phyloP scores from a whole-genome alignment of 805 yeast genomes.

The Zygoascus ofunaensis region DNA sequence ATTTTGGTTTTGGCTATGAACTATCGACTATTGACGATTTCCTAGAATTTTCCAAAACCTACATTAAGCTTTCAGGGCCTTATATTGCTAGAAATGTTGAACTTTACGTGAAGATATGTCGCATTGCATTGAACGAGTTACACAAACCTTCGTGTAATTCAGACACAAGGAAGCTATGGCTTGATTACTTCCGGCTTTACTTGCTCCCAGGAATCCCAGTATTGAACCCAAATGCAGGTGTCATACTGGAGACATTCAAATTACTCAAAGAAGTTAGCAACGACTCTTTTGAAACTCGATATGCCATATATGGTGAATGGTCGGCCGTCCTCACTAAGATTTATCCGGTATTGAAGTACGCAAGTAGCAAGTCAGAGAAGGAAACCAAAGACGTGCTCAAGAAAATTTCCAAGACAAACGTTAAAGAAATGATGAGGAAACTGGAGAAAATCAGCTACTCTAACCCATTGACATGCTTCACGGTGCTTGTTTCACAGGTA shows the following conservation, averaged over 20 bases:
- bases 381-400: conserved; percentile 71
- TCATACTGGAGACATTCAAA: conserved; percentile 49
- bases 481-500: conserved; percentile 65
- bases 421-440: conserved; percentile 59
- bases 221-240: conserved; percentile 47
- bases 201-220: conserved; percentile 55
- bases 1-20: not conserved
- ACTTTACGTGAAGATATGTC: conserved; percentile 49
- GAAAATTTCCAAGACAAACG: conserved; percentile 72
- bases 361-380: conserved; percentile 61
- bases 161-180: conserved; percentile 36
- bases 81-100: conserved; percentile 40
- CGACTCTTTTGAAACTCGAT: conserved; percentile 45
- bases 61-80: conserved; percentile 45
- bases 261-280: conserved; percentile 44
- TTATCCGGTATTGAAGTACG: conserved; percentile 45
- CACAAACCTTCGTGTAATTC: conserved; percentile 4
- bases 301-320: conserved; percentile 73
- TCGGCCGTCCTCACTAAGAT: conserved; percentile 48
- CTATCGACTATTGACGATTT: conserved; percentile 1
- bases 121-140: conserved; percentile 43
- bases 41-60: not conserved
- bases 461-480: conserved; percentile 71
- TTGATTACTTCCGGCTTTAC: conserved; percentile 52
- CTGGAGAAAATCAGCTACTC: conserved; percentile 62